These are phyloP conservation scores for Termitomyces sp. DNA, from an alignment of 768 basidiomycete species.

Conservation along the genomic window DNA sequence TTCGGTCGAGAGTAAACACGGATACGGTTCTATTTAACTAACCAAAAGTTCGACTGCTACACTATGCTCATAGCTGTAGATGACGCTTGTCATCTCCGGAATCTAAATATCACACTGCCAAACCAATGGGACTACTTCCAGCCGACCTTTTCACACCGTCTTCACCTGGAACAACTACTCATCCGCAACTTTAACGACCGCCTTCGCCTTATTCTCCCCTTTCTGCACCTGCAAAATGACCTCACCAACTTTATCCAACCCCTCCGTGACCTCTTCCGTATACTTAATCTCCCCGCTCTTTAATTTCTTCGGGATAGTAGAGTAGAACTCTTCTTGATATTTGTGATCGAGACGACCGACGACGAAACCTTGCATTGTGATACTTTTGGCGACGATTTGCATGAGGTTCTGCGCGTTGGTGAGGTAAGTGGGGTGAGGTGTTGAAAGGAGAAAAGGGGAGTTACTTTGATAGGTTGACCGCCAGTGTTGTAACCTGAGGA, in stretches of 20 bases:
- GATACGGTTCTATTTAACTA: too few species aligned
- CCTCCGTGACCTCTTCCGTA: conserved; percentile 38
- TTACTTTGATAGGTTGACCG: conserved; percentile 16
- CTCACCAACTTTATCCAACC: conserved; percentile 36
- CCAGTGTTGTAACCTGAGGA: conserved; percentile 28
- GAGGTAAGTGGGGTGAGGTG: background rate
- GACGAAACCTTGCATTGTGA: conserved; percentile 36
- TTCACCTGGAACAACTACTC: conserved; percentile 7
- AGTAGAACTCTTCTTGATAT: conserved; percentile 37
- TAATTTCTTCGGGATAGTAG: conserved; percentile 32
- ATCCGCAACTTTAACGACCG: conserved; percentile 29
- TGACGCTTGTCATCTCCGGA: too few species aligned
- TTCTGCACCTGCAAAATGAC: conserved; percentile 28
- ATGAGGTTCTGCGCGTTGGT: conserved; percentile 29
- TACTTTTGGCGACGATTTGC: conserved; percentile 34
- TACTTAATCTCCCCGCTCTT: conserved; percentile 43
- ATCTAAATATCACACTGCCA: too few species aligned
- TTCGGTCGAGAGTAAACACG: too few species aligned
- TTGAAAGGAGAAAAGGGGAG: background rate
- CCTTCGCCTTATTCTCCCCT: conserved; percentile 30
- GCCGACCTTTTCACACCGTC: too few species aligned
- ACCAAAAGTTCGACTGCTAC: too few species aligned
- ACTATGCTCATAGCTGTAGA: too few species aligned
- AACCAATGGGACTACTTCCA: too few species aligned
- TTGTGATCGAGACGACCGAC: conserved; percentile 25